Percentiles rank a stretch among this genome's conserved stretches.
Conservation (phyloP, 805 yeast genomes). For the Zygosaccharomyces gambellarensis region DNA sequence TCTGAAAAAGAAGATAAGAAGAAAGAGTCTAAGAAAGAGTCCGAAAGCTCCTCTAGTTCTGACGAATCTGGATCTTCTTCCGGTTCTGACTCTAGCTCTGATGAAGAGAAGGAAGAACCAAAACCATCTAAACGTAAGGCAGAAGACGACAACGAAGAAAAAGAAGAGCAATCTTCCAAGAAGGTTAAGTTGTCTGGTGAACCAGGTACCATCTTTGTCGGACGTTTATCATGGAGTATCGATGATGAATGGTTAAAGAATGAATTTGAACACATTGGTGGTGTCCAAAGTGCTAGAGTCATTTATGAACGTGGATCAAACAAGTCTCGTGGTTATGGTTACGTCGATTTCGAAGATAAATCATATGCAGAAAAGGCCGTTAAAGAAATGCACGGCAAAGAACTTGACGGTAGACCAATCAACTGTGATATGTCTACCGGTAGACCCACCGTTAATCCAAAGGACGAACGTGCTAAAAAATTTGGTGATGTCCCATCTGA, state of each 20-base stretch:
- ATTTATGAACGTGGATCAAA: constrained; percentile 89
- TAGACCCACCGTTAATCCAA: constrained; percentile 60
- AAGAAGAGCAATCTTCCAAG: constrained; percentile 41
- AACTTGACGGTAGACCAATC: constrained; percentile 95
- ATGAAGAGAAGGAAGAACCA: constrained; percentile 25
- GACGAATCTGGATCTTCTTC: constrained; percentile 15
- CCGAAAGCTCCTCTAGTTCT: constrained; percentile 1
- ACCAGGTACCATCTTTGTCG: constrained; percentile 89
- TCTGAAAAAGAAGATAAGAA: constrained; percentile 10
- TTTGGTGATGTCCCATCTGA: constrained; percentile 87
- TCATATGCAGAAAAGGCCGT: constrained; percentile 83
- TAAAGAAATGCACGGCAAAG: constrained; percentile 80
- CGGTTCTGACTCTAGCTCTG: constrained; percentile 27
- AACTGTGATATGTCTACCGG: constrained; percentile 88
- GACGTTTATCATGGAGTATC: constrained; percentile 94
- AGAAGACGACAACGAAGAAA: constrained; percentile 34
- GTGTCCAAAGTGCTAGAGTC: constrained; percentile 85
- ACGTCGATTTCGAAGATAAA: constrained; percentile 84
- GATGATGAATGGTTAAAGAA: constrained; percentile 91
- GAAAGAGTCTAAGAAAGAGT: constrained; percentile 5
- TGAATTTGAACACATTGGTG: constrained; percentile 80
- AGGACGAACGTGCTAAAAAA: constrained; percentile 74
- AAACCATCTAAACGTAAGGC: constrained; percentile 35
- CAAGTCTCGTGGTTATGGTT: constrained; percentile 95
- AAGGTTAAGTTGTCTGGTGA: constrained; percentile 44